Base-by-base conservation (phyloP, 352 stramenopile species). In the Blastocystis sp. region DNA sequence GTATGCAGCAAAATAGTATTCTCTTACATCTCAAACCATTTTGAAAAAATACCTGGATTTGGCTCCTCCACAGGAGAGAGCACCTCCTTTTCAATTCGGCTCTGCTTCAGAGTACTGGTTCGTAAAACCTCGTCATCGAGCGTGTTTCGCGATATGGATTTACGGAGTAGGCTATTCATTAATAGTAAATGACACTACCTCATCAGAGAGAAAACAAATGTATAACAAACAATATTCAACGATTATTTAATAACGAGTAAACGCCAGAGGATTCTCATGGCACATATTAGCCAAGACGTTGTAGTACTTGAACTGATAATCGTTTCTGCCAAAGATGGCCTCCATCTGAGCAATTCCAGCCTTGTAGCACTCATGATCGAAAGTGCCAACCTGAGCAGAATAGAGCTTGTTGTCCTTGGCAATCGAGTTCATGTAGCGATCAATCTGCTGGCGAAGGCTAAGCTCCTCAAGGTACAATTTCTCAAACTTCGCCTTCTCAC, bases 231-330 rank as follows among this genome's bases (percentile, higher is more conserved):
- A 78, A 55, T 24, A 78, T 2, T 24, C 11, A 55, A 47, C 30
- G 20, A 4, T 75, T 45, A 55, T n/a, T 78, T 78, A 55, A 24
- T 78, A 78, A 37, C 56, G 41, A 8, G 26, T 11, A 34, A 85
- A 85, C n/a, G 56, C 47, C 18, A 66, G 73, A 85, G 53, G 73
- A 37, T 85, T 85, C 50, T 85, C 73, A 43, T 68, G 50, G 39
- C 78, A 89, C 63, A 89, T 89, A 34, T 76, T 89, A 24, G 43
- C 63, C 26, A 89, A 16, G 18, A 79, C 66, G 24, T 89, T 76
- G 66, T 89, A 89, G 39, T 89, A 89, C 66, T 89, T 78, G 45
- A 76, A 76, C 63, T 64, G 56, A 34, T 89, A 89, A 26, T 78
- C 78, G 30, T 53, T 89, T 20, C 56, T 20, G 34, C 78, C 78